These are phyloP conservation scores for Oryza brachyantha DNA, from an alignment of 176 grass and related monocot species.

Conservation along the genomic window DNA sequence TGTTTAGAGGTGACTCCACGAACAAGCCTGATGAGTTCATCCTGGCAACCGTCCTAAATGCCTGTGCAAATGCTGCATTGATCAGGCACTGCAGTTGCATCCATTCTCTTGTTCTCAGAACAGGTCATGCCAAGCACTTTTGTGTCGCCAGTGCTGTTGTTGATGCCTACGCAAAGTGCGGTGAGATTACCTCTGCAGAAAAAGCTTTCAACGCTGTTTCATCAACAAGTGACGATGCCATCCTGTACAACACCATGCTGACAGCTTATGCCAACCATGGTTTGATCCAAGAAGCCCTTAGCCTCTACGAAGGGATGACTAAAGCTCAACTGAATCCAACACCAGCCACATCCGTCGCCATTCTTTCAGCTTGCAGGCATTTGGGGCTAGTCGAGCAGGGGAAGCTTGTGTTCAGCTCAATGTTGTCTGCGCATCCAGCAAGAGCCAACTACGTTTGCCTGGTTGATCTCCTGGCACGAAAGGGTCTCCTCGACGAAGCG, in stretches of 20 bases:
- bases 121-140: slow-evolving; percentile 38
- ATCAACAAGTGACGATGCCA: slow-evolving; percentile 19
- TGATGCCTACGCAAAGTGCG: slow-evolving; percentile 63
- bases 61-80: slow-evolving; percentile 44
- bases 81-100: slow-evolving; percentile 44
- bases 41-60: slow-evolving; percentile 40
- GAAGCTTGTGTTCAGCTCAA: slow-evolving; percentile 31
- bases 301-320: slow-evolving; percentile 41
- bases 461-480: slow-evolving; percentile 55
- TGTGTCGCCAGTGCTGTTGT: slow-evolving; percentile 46
- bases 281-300: slow-evolving; percentile 30
- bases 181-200: slow-evolving; percentile 41
- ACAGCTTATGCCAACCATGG: slow-evolving; percentile 63
- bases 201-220: slow-evolving; percentile 29
- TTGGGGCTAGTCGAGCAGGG: slow-evolving; percentile 53
- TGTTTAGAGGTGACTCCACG: slow-evolving; percentile 21
- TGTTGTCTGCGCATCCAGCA: slow-evolving; percentile 38
- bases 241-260: slow-evolving; percentile 64
- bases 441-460: slow-evolving; percentile 43
- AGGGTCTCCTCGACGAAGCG: slow-evolving; percentile 43
- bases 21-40: slow-evolving; percentile 52
- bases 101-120: slow-evolving; percentile 46
- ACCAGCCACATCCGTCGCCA: slow-evolving; percentile 54
- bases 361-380: slow-evolving; percentile 53
- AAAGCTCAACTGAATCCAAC: slow-evolving; percentile 36